Percentiles rank a stretch among this genome's conserved stretches.
These are phyloP conservation scores for Aureobasidium sp. DNA, from an alignment of 2,329 filamentous ascomycete species.

Conservation along the genomic window DNA sequence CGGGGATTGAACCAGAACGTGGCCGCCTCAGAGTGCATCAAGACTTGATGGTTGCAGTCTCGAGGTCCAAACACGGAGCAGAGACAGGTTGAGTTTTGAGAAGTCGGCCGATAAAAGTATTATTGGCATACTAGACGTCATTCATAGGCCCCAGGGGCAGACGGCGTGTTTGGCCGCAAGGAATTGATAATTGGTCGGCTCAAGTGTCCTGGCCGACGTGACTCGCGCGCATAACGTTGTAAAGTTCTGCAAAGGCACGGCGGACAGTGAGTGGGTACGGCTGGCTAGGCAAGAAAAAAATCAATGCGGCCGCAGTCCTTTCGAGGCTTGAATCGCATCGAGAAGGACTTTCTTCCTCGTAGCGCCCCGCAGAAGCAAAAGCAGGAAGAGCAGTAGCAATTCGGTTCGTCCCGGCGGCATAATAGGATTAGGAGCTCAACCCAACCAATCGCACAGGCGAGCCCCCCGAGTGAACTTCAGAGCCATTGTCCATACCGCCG, in stretches of 20 bases:
- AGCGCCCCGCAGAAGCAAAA: conserved; percentile 13
- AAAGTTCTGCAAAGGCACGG: conserved; percentile 2
- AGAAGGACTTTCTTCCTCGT: background rate
- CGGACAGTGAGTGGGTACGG: background rate
- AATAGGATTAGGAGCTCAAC: conserved; percentile 12
- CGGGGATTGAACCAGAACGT: conserved; percentile 7
- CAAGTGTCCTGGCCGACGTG: background rate
- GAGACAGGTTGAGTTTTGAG: background rate
- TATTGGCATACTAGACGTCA: background rate
- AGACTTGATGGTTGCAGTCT: background rate
- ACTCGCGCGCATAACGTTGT: conserved; percentile 12
- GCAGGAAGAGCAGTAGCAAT: conserved; percentile 7
- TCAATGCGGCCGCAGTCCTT: background rate
- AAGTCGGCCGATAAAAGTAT: background rate
- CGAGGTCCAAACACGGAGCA: background rate
- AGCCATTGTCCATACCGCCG: conserved; percentile 6
- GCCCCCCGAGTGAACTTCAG: conserved; percentile 13
- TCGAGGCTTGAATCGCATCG: background rate
- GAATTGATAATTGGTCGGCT: background rate
- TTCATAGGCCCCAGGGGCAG: background rate
- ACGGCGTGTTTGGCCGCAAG: conserved; percentile 6
- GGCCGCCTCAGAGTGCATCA: conserved; percentile 2
- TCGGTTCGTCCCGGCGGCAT: conserved; percentile 12
- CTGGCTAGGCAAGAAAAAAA: background rate
- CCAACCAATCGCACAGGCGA: conserved; percentile 15